Percentiles rank a stretch among this genome's conserved stretches.
Evolutionary conservation across 192 early-diverging fungal genomes (phyloP).

Genomic region (Coemansia sp.): DNA sequence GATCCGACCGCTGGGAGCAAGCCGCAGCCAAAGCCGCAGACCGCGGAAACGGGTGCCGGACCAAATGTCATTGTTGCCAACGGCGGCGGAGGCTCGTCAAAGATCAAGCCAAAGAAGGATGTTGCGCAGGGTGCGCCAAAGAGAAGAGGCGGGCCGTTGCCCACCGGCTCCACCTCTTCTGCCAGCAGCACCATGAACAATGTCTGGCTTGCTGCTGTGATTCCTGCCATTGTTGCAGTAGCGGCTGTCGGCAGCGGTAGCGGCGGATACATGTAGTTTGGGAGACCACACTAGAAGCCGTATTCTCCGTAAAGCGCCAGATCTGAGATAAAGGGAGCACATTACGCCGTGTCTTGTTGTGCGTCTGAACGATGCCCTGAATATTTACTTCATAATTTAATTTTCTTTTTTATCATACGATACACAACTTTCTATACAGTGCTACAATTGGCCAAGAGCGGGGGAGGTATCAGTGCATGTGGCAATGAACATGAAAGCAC

Average conservation of each 20-base stretch:
- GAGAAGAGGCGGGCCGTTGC: conserved; percentile 40
- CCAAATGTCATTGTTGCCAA: conserved; percentile 8
- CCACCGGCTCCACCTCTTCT: conserved; percentile 13
- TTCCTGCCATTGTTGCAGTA: conserved; percentile 20
- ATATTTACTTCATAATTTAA: no score
- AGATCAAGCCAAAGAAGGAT: conserved; percentile 32
- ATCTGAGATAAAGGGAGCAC: no score
- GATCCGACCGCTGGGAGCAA: conserved; percentile 45
- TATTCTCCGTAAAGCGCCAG: no score
- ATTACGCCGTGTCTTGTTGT: no score
- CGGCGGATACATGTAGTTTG: conserved; percentile 16
- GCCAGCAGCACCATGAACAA: conserved; percentile 5
- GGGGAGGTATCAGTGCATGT: neutral
- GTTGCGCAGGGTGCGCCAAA: conserved; percentile 25
- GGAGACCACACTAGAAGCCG: neutral
- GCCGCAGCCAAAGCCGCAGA: conserved; percentile 14
- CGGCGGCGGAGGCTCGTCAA: conserved; percentile 3
- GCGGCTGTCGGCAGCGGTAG: conserved; percentile 9
- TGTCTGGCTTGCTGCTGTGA: conserved; percentile 13
- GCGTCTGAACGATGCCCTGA: no score
- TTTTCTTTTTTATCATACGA: no score
- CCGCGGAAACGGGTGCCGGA: neutral
- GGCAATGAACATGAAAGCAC: neutral
- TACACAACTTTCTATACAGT: neutral
- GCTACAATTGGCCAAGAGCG: neutral